These are phyloP conservation scores for Pachysolen tannophilus DNA, from an alignment of 805 yeast species.

Conservation along the genomic window DNA sequence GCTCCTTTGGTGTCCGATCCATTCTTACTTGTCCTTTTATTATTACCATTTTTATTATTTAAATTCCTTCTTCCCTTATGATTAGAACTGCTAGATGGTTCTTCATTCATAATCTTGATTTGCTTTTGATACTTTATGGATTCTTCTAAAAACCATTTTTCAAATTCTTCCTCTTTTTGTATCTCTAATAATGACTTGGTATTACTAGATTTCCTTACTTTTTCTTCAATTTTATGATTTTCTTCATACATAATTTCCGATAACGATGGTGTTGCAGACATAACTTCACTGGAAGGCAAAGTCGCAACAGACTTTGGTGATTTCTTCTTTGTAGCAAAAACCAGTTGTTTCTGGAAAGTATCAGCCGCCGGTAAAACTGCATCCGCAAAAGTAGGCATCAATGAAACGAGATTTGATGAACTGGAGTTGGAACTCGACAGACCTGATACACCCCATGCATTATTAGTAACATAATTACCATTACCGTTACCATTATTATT, in stretches of 20 bases:
- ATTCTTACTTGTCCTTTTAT: no score
- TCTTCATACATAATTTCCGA: slow-evolving; percentile 41
- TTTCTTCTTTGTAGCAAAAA: no score
- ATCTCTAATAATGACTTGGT: slow-evolving; percentile 55
- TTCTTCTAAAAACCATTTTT: slow-evolving; percentile 83
- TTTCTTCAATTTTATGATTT: slow-evolving; percentile 28
- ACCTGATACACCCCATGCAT: no score
- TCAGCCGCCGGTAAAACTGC: no score
- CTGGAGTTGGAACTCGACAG: no score
- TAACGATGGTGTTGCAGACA: slow-evolving; percentile 28
- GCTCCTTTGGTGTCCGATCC: no score
- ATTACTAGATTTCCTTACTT: slow-evolving; percentile 21
- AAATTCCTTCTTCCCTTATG: background rate
- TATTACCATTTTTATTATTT: no score
- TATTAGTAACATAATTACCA: no score
- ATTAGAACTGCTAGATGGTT: background rate
- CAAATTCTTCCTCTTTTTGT: slow-evolving; percentile 78
- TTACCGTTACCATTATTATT: no score
- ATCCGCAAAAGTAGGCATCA: no score
- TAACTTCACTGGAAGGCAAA: background rate
- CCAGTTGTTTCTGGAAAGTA: no score
- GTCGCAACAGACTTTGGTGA: background rate
- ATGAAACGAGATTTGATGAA: no score
- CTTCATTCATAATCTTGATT: slow-evolving; percentile 13
- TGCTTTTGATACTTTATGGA: slow-evolving; percentile 51